A percentile compares a stretch with the other conserved stretches of the same genome.
Evolutionary conservation across 2,329 filamentous ascomycete species (phyloP).

Genomic region (Diaporthe destruens): DNA sequence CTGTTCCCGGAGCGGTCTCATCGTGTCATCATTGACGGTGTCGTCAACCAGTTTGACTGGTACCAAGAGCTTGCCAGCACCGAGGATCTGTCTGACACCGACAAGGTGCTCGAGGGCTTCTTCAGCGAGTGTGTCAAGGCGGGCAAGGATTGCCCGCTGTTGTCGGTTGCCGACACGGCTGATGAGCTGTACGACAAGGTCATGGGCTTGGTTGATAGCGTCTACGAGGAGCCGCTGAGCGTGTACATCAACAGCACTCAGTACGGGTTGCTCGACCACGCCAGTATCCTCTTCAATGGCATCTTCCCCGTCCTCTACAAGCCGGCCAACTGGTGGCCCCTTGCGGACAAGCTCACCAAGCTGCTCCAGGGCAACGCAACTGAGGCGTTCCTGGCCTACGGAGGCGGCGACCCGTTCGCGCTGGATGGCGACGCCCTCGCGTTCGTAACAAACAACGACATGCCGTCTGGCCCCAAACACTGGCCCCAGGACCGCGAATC

Average conservation of each 20-base stretch:
- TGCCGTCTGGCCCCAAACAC: slow-evolving; percentile 47
- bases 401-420: slow-evolving; percentile 40
- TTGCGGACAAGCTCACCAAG: slow-evolving; percentile 52
- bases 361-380: slow-evolving; percentile 57
- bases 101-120: slow-evolving; percentile 57
- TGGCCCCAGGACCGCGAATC: slow-evolving; percentile 52
- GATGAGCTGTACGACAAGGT: slow-evolving; percentile 52
- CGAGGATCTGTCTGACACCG: slow-evolving; percentile 57
- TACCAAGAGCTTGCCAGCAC: slow-evolving; percentile 55
- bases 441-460: slow-evolving; percentile 51
- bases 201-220: slow-evolving; percentile 48
- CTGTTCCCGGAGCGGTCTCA: slow-evolving; percentile 52
- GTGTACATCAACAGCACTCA: slow-evolving; percentile 58
- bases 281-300: slow-evolving; percentile 52
- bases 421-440: slow-evolving; percentile 47
- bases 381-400: slow-evolving; percentile 53
- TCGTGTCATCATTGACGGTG: slow-evolving; percentile 54
- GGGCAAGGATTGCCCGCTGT: slow-evolving; percentile 59
- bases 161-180: slow-evolving; percentile 52
- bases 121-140: slow-evolving; percentile 62
- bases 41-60: slow-evolving; percentile 54
- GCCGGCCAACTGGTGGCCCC: slow-evolving; percentile 52
- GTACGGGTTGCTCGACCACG: slow-evolving; percentile 55
- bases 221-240: slow-evolving; percentile 55
- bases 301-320: slow-evolving; percentile 57